A percentile compares a stretch with the other conserved stretches of the same genome.
Evolutionary conservation across 768 basidiomycete genomes (phyloP).

Genomic region (Russula lepida): DNA sequence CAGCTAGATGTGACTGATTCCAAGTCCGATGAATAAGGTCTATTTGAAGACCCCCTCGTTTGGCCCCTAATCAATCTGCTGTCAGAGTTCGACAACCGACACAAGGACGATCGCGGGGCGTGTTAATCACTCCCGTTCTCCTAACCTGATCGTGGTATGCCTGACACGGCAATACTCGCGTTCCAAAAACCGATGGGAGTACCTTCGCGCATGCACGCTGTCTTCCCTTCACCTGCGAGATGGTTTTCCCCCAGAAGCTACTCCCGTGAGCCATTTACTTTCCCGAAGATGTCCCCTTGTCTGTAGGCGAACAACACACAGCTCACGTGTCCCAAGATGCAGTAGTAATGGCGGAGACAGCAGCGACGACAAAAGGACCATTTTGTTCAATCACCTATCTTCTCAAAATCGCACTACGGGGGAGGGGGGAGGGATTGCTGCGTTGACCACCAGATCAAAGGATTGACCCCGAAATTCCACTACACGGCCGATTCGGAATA

Average conservation of each 20-base stretch:
- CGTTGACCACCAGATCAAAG: not conserved
- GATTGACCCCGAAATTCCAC: not conserved
- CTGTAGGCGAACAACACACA: not conserved
- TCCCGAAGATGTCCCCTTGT: not conserved
- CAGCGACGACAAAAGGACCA: not conserved
- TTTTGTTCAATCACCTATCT: not conserved
- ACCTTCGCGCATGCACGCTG: not conserved
- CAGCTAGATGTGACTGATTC: not conserved
- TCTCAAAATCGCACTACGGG: not conserved
- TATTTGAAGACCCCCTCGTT: not conserved
- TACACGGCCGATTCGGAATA: not conserved
- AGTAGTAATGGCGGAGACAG: not conserved
- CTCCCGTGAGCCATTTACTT: not conserved
- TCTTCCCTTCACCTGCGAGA: not conserved
- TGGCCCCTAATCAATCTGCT: not conserved
- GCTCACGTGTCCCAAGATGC: not conserved
- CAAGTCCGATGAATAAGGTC: not conserved
- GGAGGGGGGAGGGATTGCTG: not conserved
- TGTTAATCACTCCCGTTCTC: not conserved
- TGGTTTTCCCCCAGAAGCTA: not conserved
- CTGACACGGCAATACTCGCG: not conserved
- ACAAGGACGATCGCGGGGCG: not conserved
- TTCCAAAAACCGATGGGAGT: not conserved
- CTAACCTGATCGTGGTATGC: not conserved
- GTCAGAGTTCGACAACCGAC: not conserved